Percentiles rank a stretch among this genome's conserved stretches.
These are phyloP conservation scores for Omphalotus guepiniiformis DNA, from an alignment of 768 basidiomycete species.

Conservation along the genomic window DNA sequence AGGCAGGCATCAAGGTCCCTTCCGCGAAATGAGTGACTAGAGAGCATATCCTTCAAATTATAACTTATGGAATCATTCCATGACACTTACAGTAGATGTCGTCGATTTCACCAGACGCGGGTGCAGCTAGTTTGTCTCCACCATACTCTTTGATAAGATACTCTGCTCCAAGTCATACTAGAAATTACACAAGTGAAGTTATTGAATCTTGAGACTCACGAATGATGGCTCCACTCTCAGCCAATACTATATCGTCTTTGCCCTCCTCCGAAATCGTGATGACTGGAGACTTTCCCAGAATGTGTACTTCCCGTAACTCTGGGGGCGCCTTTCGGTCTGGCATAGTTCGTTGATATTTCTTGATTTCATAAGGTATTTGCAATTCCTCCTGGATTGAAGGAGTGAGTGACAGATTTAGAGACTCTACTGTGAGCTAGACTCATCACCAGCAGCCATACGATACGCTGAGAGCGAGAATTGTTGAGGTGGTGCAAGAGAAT, in stretches of 20 bases:
- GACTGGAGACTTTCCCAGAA: conserved; percentile 43
- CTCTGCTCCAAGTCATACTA: conserved; percentile 19
- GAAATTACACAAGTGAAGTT: not conserved
- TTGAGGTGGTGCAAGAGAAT: conserved; percentile 38
- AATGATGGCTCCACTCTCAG: conserved; percentile 38
- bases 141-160: conserved; percentile 39
- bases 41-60: not conserved
- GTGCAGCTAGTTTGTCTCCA: conserved; percentile 25
- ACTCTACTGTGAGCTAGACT: not conserved
- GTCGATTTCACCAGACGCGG: conserved; percentile 18
- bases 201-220: conserved; percentile 22
- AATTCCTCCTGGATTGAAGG: conserved; percentile 44
- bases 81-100: conserved; percentile 32
- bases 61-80: not conserved
- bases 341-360: conserved; percentile 34
- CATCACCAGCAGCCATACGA: conserved; percentile 43
- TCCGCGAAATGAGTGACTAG: conserved; percentile 38
- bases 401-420: not conserved
- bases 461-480: conserved; percentile 45
- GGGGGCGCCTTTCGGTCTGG: conserved; percentile 28
- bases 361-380: conserved; percentile 38
- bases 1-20: conserved; percentile 37
- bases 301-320: conserved; percentile 33
- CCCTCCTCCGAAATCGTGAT: conserved; percentile 44
- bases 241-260: conserved; percentile 33